A percentile compares a stretch with the other conserved stretches of the same genome.
Conservation (phyloP, 768 basidiomycete genomes). For the Termitomyces sp. region DNA sequence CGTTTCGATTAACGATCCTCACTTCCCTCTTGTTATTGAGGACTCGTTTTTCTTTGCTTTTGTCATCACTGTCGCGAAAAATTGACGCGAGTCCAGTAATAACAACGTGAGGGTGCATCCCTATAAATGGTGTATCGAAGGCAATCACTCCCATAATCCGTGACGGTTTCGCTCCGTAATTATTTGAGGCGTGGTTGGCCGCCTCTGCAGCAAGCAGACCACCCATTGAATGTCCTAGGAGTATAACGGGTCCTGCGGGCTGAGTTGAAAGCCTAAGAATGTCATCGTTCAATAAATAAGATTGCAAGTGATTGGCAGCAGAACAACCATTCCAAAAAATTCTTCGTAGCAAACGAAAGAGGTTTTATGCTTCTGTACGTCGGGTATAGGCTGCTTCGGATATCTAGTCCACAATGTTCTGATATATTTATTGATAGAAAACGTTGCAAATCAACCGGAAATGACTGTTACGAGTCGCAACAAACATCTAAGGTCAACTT, state of each 20-base stretch:
- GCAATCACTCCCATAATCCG: conserved; percentile 51
- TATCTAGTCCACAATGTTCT: conserved; percentile 26
- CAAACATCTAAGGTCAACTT: not conserved
- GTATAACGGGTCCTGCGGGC: conserved; percentile 49
- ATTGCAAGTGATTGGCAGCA: not conserved
- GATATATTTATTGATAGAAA: conserved; percentile 31
- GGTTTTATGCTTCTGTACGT: conserved; percentile 56
- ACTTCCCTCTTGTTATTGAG: conserved; percentile 35
- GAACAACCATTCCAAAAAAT: conserved; percentile 50
- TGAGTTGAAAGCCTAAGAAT: conserved; percentile 44
- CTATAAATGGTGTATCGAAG: conserved; percentile 55
- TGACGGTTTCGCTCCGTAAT: conserved; percentile 26
- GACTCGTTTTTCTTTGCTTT: conserved; percentile 28
- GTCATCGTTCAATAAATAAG: not conserved
- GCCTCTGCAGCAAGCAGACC: conserved; percentile 56
- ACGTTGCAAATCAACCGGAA: conserved; percentile 49
- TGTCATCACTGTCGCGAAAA: conserved; percentile 26
- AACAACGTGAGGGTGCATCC: conserved; percentile 60
- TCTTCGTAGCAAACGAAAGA: conserved; percentile 42
- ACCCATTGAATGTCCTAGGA: conserved; percentile 58
- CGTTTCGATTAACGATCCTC: conserved; percentile 36
- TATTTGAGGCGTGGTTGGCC: conserved; percentile 37
- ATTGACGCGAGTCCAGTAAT: conserved; percentile 51
- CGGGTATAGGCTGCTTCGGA: conserved; percentile 49
- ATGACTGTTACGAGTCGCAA: conserved; percentile 28